Evolutionary conservation across 2,329 filamentous ascomycete species (phyloP).

Genomic region (Elsinoe batatas): DNA sequence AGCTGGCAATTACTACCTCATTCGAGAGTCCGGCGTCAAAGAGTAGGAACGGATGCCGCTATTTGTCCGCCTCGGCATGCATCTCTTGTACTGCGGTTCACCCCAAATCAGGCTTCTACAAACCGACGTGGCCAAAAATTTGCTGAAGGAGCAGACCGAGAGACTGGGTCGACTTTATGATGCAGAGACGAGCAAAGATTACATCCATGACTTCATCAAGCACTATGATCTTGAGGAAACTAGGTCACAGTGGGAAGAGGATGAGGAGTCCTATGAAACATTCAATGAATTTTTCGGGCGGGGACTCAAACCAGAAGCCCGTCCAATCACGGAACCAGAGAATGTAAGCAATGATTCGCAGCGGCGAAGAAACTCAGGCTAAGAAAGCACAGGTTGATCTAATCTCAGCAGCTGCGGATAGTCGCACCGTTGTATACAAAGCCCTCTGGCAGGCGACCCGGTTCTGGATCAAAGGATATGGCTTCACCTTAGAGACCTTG

Average conservation of each 20-base stretch:
- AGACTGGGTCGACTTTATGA: slow-evolving; percentile 36
- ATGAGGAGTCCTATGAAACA: slow-evolving; percentile 30
- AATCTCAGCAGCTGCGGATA: slow-evolving; percentile 30
- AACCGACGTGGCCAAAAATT: slow-evolving; percentile 25
- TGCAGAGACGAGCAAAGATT: slow-evolving; percentile 26
- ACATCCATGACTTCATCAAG: slow-evolving; percentile 34
- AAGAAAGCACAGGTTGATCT: slow-evolving; percentile 17
- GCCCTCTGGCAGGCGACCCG: slow-evolving; percentile 31
- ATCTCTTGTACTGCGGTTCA: slow-evolving; percentile 35
- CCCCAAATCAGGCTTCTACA: slow-evolving; percentile 31
- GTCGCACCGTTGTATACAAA: slow-evolving; percentile 30
- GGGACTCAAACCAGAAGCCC: slow-evolving; percentile 27
- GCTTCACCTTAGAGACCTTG: slow-evolving; percentile 29
- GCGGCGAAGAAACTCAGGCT: neutral
- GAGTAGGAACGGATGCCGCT: slow-evolving; percentile 35
- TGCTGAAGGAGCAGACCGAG: slow-evolving; percentile 30
- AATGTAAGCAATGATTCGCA: slow-evolving; percentile 17
- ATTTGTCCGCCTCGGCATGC: slow-evolving; percentile 36
- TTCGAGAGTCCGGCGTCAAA: slow-evolving; percentile 32
- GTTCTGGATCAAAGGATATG: slow-evolving; percentile 36
- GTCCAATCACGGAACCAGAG: slow-evolving; percentile 30
- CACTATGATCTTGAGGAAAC: slow-evolving; percentile 27
- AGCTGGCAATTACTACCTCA: slow-evolving; percentile 36
- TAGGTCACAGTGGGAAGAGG: slow-evolving; percentile 28
- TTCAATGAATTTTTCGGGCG: slow-evolving; percentile 38